These are phyloP conservation scores for Solanum virginianum DNA, from an alignment of 257 asterid species.

Conservation along the genomic window DNA sequence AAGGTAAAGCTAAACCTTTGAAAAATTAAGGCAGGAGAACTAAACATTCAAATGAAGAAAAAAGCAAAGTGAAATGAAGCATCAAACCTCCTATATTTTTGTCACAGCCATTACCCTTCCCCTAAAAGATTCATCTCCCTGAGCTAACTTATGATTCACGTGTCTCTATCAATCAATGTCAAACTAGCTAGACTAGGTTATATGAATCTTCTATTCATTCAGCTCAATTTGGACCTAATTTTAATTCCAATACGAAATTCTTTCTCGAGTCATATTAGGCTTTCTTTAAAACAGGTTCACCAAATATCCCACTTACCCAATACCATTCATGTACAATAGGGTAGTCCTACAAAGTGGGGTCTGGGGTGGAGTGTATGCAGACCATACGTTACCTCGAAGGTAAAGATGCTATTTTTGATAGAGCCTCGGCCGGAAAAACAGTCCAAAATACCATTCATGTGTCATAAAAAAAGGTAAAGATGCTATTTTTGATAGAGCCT, in stretches of 20 bases:
- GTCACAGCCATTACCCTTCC: background rate
- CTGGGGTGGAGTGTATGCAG: background rate
- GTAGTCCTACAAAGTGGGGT: no score
- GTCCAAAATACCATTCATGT: background rate
- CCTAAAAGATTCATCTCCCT: background rate
- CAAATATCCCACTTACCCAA: background rate
- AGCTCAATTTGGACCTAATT: background rate
- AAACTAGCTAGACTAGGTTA: background rate
- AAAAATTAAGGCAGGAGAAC: background rate
- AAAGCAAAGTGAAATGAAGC: background rate
- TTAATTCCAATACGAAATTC: background rate
- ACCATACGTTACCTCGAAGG: background rate
- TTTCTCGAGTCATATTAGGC: background rate
- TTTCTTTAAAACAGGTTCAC: background rate
- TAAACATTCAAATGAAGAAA: background rate
- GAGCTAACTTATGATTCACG: background rate
- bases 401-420: background rate
- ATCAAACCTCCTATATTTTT: background rate
- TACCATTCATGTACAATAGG: background rate
- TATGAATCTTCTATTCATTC: background rate
- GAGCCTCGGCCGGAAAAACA: background rate
- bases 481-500: background rate
- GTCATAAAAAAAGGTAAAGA: background rate
- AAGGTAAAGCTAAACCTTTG: background rate
- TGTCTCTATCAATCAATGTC: background rate